Evolutionary conservation across 73 alveolate species (phyloP).

Genomic region (Tetrahymena borealis): DNA sequence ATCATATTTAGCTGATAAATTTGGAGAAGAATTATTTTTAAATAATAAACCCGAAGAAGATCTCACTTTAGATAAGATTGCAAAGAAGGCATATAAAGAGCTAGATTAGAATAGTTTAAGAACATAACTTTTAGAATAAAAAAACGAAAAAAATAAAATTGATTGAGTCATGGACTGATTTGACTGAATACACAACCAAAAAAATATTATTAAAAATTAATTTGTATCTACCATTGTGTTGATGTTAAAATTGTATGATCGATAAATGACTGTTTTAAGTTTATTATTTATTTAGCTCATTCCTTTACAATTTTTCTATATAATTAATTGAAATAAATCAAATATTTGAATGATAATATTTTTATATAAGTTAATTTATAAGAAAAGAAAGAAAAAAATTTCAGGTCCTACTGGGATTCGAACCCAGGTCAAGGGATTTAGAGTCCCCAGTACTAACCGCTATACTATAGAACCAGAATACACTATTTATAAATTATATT

Average conservation of each 20-base stretch:
- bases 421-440: conserved; percentile 4
- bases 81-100: not conserved
- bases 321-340: too few relatives aligned
- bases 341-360: too few relatives aligned
- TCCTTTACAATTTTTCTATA: too few relatives aligned
- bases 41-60: not conserved
- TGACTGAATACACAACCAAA: too few relatives aligned
- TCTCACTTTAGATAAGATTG: not conserved
- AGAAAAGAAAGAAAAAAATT: not conserved
- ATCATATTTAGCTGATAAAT: not conserved
- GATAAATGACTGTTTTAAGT: too few relatives aligned
- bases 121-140: not conserved
- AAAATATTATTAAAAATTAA: too few relatives aligned
- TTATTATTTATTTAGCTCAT: too few relatives aligned
- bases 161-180: too few relatives aligned
- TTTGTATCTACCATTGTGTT: too few relatives aligned
- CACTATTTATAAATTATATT: not conserved
- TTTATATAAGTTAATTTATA: not conserved
- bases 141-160: not conserved
- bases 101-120: not conserved
- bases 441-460: conserved; percentile 7
- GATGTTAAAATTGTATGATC: too few relatives aligned
- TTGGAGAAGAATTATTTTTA: not conserved
- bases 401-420: not conserved
- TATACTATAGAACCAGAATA: not conserved